Evolutionary conservation across 441 rosid genomes (phyloP), one percentile per base, ranked within the genome.

Genomic region (Mallotus repandus): DNA sequence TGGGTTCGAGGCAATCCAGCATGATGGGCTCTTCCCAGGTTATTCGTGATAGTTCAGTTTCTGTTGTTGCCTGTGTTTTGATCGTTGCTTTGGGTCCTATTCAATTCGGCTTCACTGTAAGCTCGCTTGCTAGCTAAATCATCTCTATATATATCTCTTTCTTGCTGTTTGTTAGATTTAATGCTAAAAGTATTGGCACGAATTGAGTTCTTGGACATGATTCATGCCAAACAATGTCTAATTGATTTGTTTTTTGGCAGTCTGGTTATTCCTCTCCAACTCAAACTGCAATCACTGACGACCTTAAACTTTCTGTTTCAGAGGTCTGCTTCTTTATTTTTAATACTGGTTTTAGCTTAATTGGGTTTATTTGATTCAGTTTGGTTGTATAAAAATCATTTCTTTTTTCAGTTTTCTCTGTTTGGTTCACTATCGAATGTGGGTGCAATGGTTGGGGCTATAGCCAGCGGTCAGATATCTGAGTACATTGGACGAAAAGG

Each of bases 381-480:
- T 62, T 73, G 21, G 58, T 49, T 54, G 49, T 63, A 56, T 80
- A 66, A 80, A 68, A 57, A 54, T 16, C 65, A 32, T 55, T 64
- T 41, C 25, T 67, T 25, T n/a, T 79, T 78, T 19, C 83, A 94
- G 98, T 92, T 59, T 75, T 94, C 98, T 43, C 29, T 87, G 18
- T 94, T 94, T 77, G 98, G 95, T 53, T 94, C 98, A 15, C 76
- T 94, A 10, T 87, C 96, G 25, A 94, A 94, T 82, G 98, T 94
- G 75, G 98, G 97, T 79, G 97, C 97, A 68, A 92, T 94, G 97
- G 84, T 94, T 61, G 98, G 98, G 41, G 98, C 98, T 6, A 87
- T 94, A 66, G 83, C 97, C 4, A 92, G 97, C 69, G 98, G 98
- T 81, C 97, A 92, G 86, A 90, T 94, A 72, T 86, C 97, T 0